Evolutionary conservation across 306 rosid species (phyloP).

Genomic region (Rubus parviflorus): DNA sequence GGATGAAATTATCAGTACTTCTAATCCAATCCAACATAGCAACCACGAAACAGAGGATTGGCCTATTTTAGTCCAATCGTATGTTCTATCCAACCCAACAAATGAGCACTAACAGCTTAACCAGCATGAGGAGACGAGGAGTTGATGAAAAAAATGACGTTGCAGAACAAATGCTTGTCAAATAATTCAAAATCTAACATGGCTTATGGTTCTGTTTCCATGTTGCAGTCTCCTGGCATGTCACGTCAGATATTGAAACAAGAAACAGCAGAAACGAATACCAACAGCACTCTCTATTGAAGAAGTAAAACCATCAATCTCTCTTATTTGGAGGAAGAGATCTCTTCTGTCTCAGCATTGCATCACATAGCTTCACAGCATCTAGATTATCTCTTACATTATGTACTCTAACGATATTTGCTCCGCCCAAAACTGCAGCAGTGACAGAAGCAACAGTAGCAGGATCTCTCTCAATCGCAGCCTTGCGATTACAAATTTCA

Average conservation of each 20-base stretch:
- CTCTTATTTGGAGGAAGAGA: constrained; percentile 7
- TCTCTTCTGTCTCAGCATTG: constrained; percentile 50
- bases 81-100: no score
- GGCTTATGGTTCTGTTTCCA: neutral
- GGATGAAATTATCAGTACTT: no score
- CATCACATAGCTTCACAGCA: constrained; percentile 78
- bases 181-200: no score
- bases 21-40: no score
- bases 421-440: constrained; percentile 64
- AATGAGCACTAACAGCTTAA: no score
- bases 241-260: neutral
- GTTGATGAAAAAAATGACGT: neutral
- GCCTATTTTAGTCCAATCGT: no score
- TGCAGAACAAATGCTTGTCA: no score
- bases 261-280: neutral
- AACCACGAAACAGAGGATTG: no score
- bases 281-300: neutral
- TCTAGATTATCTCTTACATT: constrained; percentile 75
- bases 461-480: constrained; percentile 67
- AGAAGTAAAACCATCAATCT: neutral
- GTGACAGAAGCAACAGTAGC: constrained; percentile 81
- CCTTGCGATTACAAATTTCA: constrained; percentile 53
- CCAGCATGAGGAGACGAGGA: neutral
- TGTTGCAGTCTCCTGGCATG: neutral
- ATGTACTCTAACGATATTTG: constrained; percentile 85